Conservation (phyloP, 352 stramenopile species). For the Phytophthora capsici region DNA sequence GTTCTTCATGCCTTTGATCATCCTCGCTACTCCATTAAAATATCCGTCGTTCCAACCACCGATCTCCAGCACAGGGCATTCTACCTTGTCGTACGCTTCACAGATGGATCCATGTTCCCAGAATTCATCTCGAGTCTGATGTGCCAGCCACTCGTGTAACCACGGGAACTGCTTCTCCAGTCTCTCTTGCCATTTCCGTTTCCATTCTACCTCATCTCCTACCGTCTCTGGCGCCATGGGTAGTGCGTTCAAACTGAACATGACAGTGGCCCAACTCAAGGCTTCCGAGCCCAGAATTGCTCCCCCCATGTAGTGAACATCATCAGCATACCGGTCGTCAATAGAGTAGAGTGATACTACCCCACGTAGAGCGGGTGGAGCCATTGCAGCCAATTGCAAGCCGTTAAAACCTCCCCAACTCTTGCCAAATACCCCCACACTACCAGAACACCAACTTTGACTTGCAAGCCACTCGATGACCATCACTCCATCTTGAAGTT, state of each 20-base stretch:
- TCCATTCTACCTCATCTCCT: slow-evolving; percentile 40
- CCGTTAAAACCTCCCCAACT: slow-evolving; percentile 66
- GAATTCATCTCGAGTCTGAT: slow-evolving; percentile 53
- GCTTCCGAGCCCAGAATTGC: slow-evolving; percentile 53
- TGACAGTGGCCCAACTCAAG: slow-evolving; percentile 58
- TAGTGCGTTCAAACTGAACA: slow-evolving; percentile 53
- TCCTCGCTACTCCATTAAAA: slow-evolving; percentile 55
- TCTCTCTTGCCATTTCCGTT: slow-evolving; percentile 33
- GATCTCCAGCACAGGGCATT: slow-evolving; percentile 51
- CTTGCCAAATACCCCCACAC: slow-evolving; percentile 55
- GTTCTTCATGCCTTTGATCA: slow-evolving; percentile 45
- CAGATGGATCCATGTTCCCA: slow-evolving; percentile 58
- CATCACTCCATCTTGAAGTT: slow-evolving; percentile 51
- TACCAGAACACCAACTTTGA: slow-evolving; percentile 53
- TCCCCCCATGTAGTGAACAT: slow-evolving; percentile 59
- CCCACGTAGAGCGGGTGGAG: slow-evolving; percentile 43
- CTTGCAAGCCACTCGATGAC: slow-evolving; percentile 54
- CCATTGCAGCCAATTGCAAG: slow-evolving; percentile 50
- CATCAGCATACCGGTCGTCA: slow-evolving; percentile 59
- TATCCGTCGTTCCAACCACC: slow-evolving; percentile 61
- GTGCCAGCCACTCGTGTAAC: slow-evolving; percentile 55
- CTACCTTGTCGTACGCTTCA: slow-evolving; percentile 41
- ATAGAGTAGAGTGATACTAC: slow-evolving; percentile 64
- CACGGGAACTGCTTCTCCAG: slow-evolving; percentile 53
- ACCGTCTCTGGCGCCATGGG: slow-evolving; percentile 46